phyloP scores from a whole-genome alignment of 2,329 filamentous ascomycete genomes.

The Pseudogymnoascus pannorum region DNA sequence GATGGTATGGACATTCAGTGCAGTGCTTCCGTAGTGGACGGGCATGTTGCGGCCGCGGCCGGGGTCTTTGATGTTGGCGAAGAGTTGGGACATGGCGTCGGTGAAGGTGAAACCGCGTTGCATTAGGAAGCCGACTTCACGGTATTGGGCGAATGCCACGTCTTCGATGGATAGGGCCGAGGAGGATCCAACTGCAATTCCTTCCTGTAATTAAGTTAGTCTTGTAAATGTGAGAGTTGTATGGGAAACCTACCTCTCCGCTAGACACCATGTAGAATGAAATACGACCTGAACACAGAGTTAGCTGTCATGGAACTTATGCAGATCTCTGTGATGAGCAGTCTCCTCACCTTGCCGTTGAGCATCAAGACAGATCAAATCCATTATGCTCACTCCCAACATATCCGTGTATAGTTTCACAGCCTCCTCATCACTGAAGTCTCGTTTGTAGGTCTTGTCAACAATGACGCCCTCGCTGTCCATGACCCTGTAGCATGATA shows the following conservation, averaged over 20 bases:
- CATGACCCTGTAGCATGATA: conserved; percentile 87
- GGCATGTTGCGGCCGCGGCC: conserved; percentile 93
- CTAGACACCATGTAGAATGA: conserved; percentile 78
- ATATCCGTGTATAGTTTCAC: conserved; percentile 55
- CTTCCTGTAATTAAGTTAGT: conserved; percentile 45
- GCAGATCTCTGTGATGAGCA: conserved; percentile 47
- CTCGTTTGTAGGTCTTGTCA: conserved; percentile 56
- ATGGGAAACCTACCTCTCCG: conserved; percentile 15
- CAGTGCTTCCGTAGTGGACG: conserved; percentile 83
- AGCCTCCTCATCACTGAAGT: conserved; percentile 58
- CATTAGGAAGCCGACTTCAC: conserved; percentile 85
- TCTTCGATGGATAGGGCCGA: conserved; percentile 78
- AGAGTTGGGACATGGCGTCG: conserved; percentile 93
- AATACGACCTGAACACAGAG: conserved; percentile 35
- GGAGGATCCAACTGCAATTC: conserved; percentile 81
- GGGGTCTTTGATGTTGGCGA: conserved; percentile 74
- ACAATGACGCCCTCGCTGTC: conserved; percentile 82
- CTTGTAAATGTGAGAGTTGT: background rate
- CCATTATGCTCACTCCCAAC: conserved; percentile 74
- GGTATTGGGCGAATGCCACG: conserved; percentile 89
- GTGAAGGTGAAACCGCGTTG: conserved; percentile 80
- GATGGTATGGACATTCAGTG: conserved; percentile 85
- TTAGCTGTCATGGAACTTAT: conserved; percentile 50
- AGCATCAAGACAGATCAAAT: conserved; percentile 95
- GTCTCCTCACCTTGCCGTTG: conserved; percentile 70